A percentile compares a stretch with the other conserved stretches of the same genome.
These are phyloP conservation scores for Beauveria scarabaeidicola DNA, from an alignment of 2,329 filamentous ascomycete genomes.

Conservation along the genomic window DNA sequence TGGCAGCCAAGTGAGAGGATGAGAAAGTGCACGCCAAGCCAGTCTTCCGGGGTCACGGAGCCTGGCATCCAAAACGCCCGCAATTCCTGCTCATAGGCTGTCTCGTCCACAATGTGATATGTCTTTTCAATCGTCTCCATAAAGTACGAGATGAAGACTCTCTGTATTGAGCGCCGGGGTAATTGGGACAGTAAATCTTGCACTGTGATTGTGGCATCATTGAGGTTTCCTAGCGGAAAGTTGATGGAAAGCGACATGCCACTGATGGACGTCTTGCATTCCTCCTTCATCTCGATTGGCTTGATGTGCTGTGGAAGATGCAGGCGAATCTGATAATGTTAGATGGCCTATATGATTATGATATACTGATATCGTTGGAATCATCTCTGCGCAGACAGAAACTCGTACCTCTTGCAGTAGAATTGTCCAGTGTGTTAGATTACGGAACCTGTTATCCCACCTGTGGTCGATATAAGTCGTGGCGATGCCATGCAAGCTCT, in stretches of 20 bases:
- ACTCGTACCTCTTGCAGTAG: neutral
- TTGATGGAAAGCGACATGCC: conserved; percentile 11
- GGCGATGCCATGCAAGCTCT: conserved; percentile 4
- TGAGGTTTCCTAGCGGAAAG: conserved; percentile 7
- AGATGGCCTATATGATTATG: neutral
- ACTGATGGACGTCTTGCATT: neutral
- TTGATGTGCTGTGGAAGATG: neutral
- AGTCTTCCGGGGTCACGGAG: conserved; percentile 3
- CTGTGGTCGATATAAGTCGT: conserved; percentile 7
- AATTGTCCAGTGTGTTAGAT: conserved; percentile 6
- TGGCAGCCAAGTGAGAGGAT: conserved; percentile 9
- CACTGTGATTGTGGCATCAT: neutral
- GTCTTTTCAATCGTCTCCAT: conserved; percentile 8
- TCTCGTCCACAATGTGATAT: conserved; percentile 3
- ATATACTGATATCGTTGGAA: too few species aligned
- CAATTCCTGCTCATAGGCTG: conserved; percentile 1
- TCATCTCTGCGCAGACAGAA: too few species aligned
- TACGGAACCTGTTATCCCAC: conserved; percentile 3
- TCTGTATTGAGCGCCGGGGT: neutral
- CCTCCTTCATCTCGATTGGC: neutral
- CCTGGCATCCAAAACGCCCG: conserved; percentile 5
- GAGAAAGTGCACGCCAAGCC: conserved; percentile 4
- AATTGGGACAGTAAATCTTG: neutral
- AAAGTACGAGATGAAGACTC: conserved; percentile 5
- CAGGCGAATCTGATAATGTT: neutral